Conservation (phyloP, 345 rosid genomes). For the Garcia nutans region DNA sequence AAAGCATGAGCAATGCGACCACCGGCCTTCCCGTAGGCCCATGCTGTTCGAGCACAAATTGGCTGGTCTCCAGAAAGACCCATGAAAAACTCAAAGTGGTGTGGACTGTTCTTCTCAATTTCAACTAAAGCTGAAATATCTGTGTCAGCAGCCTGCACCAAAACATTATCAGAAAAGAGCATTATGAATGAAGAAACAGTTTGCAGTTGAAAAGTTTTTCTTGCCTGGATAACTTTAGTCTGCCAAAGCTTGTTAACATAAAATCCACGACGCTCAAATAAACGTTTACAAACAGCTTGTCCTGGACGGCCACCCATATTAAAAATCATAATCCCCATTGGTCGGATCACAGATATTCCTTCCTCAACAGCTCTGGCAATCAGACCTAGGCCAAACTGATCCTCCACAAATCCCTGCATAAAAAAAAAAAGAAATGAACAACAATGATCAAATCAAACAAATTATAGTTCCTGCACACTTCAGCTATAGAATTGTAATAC, state of each 20-base stretch:
- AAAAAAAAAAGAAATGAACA: neutral
- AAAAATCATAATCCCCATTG: conserved; percentile 91
- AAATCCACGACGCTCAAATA: conserved; percentile 96
- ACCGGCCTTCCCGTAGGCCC: conserved; percentile 95
- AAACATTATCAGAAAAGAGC: conserved; percentile 25
- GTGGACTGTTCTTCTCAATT: conserved; percentile 97
- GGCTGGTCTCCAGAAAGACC: conserved; percentile 93
- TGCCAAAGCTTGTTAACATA: conserved; percentile 85
- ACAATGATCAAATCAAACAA: neutral
- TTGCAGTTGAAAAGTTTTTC: conserved; percentile 18
- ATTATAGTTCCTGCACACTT: too few relatives aligned
- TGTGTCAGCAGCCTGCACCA: conserved; percentile 90
- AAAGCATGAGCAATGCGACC: conserved; percentile 95
- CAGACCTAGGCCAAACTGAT: conserved; percentile 94
- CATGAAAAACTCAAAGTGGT: conserved; percentile 97
- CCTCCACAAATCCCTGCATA: conserved; percentile 90
- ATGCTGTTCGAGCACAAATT: conserved; percentile 96
- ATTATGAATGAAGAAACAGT: conserved; percentile 19
- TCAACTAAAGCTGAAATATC: conserved; percentile 95
- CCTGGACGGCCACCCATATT: conserved; percentile 99
- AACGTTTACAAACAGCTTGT: conserved; percentile 86
- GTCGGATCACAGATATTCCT: conserved; percentile 90
- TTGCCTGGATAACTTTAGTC: conserved; percentile 87
- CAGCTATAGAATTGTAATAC: neutral
- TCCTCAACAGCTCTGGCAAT: conserved; percentile 99